Base-by-base conservation (phyloP, 805 yeast genomes). In the Suhomyces sp. region DNA sequence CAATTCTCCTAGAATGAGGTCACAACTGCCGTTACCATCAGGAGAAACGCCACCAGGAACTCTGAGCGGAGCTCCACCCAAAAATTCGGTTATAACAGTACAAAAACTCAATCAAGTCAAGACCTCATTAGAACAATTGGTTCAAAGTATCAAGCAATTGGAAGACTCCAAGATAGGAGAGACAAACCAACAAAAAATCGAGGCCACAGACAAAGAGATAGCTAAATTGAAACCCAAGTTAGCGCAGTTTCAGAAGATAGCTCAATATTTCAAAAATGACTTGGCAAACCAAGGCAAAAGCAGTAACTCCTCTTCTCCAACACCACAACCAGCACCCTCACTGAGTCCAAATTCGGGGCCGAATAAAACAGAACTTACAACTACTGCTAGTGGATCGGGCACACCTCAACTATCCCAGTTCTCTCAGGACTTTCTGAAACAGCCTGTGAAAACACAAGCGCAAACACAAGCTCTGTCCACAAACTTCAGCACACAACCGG, bases 41-140 rank as follows among this genome's bases (percentile, higher is more conserved):
- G 35, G 27, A 17, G 25, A 14, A 25, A 19, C 25, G 11, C 11
- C 19, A 20, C 22, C 25, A 19, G 8, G 18, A 8, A 8, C 12
- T 11, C 10, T 21, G 10, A 7, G 13, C 7, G 28, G 35, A 4
- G 9, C 26, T 6, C 13, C 13, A 21, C 25, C 26, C 21, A 31
- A 36, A n/a, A 19, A 22, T 17, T 25, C 33, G 10, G 38, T 26
- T 3, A 28, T 37, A 13, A 40, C 56, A 13, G 39, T 49, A 3
- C 59, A 55, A 25, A 46, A 46, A 24, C 47, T 50, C 39, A 53
- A 53, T 31, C 53, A 48, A 19, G 53, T 54, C 16, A 42, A 51
- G 15, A 38, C 42, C 2, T 46, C 53, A 10, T 44, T 54, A 11
- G 53, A 45, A 36, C 50, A 46, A 35, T 44, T 54, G 35, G 55